Conservation (phyloP, 441 rosid genomes). For the Syzygium malaccense region DNA sequence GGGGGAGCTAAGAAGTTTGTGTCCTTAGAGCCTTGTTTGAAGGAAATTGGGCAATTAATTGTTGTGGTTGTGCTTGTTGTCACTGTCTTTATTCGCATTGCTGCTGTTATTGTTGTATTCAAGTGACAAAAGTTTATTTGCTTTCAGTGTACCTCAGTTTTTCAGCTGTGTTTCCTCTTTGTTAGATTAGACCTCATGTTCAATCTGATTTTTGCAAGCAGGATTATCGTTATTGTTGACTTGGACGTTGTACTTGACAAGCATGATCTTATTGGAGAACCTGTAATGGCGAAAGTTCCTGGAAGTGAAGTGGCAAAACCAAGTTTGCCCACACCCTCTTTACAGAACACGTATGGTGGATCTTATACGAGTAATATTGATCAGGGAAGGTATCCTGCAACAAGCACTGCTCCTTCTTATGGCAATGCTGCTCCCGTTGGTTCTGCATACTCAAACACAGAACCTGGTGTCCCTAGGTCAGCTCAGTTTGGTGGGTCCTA, state of each 20-base stretch:
- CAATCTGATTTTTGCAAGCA: constrained; percentile 8
- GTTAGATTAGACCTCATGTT: not conserved
- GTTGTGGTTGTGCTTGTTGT: not conserved
- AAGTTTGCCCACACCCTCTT: constrained; percentile 26
- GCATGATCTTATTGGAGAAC: constrained; percentile 43
- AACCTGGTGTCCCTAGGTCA: constrained; percentile 24
- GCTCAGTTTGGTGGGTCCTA: constrained; percentile 20
- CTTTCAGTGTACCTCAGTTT: not conserved
- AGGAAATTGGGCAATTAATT: not conserved
- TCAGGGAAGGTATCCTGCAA: constrained; percentile 23
- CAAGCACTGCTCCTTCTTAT: constrained; percentile 14
- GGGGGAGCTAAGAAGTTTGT: not conserved
- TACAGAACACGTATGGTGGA: constrained; percentile 22
- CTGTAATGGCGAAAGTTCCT: constrained; percentile 23
- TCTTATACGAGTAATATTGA: constrained; percentile 19
- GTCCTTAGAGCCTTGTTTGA: not conserved
- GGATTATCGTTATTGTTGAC: constrained; percentile 61
- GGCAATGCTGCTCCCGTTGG: not conserved
- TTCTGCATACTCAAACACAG: constrained; percentile 21
- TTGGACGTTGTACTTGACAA: constrained; percentile 41
- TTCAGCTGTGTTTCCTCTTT: not conserved
- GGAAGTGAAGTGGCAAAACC: constrained; percentile 21
- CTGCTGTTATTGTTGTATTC: not conserved
- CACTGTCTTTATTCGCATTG: not conserved
- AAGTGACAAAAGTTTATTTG: not conserved